These are phyloP conservation scores for Psilocybe sp. DNA, from an alignment of 768 basidiomycete genomes.

Conservation along the genomic window DNA sequence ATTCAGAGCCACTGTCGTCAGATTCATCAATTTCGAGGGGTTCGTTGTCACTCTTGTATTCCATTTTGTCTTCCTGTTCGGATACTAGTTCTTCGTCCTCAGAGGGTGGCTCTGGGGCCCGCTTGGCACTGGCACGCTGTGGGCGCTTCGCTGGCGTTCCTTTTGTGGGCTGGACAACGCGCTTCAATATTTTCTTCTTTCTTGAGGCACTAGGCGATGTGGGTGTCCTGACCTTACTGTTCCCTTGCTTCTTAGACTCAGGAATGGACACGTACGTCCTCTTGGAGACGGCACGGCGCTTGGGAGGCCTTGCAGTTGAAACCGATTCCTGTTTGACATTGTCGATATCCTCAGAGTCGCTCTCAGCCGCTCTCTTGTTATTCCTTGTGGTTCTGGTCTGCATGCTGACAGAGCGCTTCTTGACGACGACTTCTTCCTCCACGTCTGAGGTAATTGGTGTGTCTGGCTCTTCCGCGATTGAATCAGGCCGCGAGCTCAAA, in stretches of 20 bases:
- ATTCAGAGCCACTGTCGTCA: conserved; percentile 61
- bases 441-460: conserved; percentile 56
- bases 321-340: conserved; percentile 20
- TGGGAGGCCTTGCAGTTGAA: conserved; percentile 24
- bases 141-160: conserved; percentile 20
- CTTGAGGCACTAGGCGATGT: too few species aligned
- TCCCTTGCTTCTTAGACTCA: conserved; percentile 9
- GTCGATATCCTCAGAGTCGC: conserved; percentile 13
- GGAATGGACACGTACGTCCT: conserved; percentile 34
- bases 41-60: conserved; percentile 33
- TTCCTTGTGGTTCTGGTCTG: conserved; percentile 10
- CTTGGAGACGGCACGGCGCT: conserved; percentile 32
- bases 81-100: conserved; percentile 25
- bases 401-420: conserved; percentile 17
- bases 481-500: conserved; percentile 46
- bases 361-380: conserved; percentile 24
- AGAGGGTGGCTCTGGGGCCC: conserved; percentile 19
- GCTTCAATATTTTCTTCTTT: not conserved
- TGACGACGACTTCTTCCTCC: conserved; percentile 21
- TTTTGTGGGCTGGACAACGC: conserved; percentile 6
- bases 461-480: conserved; percentile 31
- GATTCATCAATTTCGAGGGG: conserved; percentile 41
- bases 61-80: conserved; percentile 37
- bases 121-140: conserved; percentile 36
- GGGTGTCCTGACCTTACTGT: conserved; percentile 20